Evolutionary conservation across 2,329 filamentous ascomycete species (phyloP).

Genomic region (Calonectria honghensis): DNA sequence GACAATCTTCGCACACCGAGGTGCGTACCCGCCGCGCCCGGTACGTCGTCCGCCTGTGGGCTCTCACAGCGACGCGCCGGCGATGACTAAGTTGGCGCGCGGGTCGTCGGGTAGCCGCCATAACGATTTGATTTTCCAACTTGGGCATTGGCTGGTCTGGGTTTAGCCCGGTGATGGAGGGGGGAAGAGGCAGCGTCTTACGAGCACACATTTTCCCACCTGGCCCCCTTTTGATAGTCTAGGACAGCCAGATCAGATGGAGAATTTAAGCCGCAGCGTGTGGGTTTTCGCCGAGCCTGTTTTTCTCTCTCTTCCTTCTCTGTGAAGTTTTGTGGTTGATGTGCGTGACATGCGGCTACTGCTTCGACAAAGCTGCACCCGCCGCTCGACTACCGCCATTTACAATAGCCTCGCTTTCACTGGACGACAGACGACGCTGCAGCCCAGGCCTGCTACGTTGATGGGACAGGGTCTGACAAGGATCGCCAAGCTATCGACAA

Average conservation of each 20-base stretch:
- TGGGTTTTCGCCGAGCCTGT: background rate
- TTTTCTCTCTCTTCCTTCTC: background rate
- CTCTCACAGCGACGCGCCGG: constrained; percentile 18
- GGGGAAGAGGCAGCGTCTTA: constrained; percentile 1
- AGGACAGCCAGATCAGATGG: background rate
- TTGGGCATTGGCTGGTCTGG: constrained; percentile 36
- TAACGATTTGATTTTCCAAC: constrained; percentile 29
- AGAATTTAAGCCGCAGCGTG: constrained; percentile 3
- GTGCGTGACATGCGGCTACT: constrained; percentile 45
- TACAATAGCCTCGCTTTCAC: constrained; percentile 33
- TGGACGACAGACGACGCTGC: constrained; percentile 26
- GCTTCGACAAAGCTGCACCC: constrained; percentile 29
- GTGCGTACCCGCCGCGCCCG: constrained; percentile 2
- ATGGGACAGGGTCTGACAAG: background rate
- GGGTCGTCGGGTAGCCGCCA: constrained; percentile 36
- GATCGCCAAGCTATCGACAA: constrained; percentile 8
- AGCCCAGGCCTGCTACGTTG: background rate
- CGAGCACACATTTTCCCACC: background rate
- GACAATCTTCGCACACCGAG: constrained; percentile 17
- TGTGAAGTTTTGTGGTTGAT: constrained; percentile 3
- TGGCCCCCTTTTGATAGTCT: constrained; percentile 29
- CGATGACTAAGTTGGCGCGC: constrained; percentile 53
- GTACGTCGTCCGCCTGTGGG: constrained; percentile 1
- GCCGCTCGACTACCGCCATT: constrained; percentile 28
- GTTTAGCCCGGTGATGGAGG: constrained; percentile 32